Percentiles rank a stretch among this genome's conserved stretches.
Conservation (phyloP, 257 asterid species). For the Ilex aquifolium region DNA sequence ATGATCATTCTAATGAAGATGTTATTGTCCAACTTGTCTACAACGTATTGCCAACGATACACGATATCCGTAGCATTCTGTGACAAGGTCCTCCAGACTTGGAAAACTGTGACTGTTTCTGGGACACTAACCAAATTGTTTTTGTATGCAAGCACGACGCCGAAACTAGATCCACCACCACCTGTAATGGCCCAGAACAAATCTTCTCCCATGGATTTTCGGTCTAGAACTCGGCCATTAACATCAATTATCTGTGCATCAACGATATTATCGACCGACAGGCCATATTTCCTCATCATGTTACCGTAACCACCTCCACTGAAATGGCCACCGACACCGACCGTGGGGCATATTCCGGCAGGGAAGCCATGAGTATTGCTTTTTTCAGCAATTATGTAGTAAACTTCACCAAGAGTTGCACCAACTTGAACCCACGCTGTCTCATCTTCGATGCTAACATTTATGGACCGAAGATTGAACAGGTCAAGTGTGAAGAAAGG, state of each 20-base stretch:
- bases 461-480: not conserved
- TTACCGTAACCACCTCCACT: not conserved
- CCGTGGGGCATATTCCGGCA: not conserved
- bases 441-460: no score
- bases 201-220: no score
- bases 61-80: slow-evolving; percentile 18
- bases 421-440: no score
- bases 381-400: not conserved
- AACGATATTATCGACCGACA: not conserved
- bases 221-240: no score
- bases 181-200: no score
- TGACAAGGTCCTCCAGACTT: slow-evolving; percentile 7
- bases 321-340: no score
- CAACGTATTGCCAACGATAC: slow-evolving; percentile 11
- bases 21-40: no score
- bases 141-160: not conserved
- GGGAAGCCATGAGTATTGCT: not conserved
- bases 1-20: no score
- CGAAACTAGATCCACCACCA: not conserved
- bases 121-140: not conserved
- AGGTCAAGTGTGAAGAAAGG: not conserved
- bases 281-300: not conserved
- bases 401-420: not conserved
- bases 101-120: not conserved
- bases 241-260: no score